Evolutionary conservation across 2,329 filamentous ascomycete species (phyloP), one percentile per base, ranked within the genome.

Genomic region (Rasamsonia emersonii): DNA sequence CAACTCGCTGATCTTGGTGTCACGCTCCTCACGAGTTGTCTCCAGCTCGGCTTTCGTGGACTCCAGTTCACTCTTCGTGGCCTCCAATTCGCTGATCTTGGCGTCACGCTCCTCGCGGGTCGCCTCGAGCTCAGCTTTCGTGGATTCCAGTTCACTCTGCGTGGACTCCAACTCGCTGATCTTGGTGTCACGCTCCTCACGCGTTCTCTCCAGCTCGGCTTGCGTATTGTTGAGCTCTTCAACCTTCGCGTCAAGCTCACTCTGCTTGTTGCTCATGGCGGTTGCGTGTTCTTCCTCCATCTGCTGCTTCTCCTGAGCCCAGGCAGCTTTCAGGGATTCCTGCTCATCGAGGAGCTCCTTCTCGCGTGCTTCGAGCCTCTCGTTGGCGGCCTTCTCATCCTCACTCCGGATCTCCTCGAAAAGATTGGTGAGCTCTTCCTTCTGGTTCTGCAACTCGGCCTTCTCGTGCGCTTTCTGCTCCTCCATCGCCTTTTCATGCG

Each of bases 391-490:
- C 30, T 49, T 57, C 42, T 61, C 56, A 23, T 65, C 61, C 37
- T 64, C 61, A 4, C 45, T 47, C 41, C 59, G 62, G 38, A 65
- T 62, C 26, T 60, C 61, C 38, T 71, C 67, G 23, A 68, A 69
- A 3, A 59, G 41, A 8, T 64, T 59, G n/a, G 67, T 65, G 21
- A 65, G 42, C 21, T 62, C 58, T 21, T 53, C 51, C 35, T 69
- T 66, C 47, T 70, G 67, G n/a, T 45, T 47, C 3, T 42, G 41
- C 37, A 64, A 50, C 14, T 53, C 53, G 17, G 54, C 49, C 10
- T 44, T 39, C 30, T 54, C 55, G 20, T 54, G 53, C 23, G 55
- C 40, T 35, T 53, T 50, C 30, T 49, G 43, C 6, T 40, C 44
- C 16, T 58, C 50, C 5, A 54, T 34, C 26, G 59, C 61, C 31